A percentile compares a stretch with the other conserved stretches of the same genome.
Conservation (phyloP, 371 early-diverging fungal species). For the Circinella minor region DNA sequence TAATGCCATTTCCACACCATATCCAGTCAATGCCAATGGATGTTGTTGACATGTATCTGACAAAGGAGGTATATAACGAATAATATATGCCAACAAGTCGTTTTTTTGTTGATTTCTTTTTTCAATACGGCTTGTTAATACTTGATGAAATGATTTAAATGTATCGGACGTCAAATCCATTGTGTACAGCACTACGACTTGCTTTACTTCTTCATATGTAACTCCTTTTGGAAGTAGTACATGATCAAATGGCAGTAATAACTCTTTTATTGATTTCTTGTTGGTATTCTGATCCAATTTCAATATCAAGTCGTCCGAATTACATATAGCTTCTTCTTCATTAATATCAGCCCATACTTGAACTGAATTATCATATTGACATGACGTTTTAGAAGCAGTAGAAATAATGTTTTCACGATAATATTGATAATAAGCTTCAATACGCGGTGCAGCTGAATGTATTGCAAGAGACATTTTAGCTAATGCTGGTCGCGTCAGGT, state of each 20-base stretch:
- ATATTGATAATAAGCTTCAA: constrained; percentile 80
- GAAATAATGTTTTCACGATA: constrained; percentile 71
- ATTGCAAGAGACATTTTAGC: constrained; percentile 67
- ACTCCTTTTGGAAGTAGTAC: constrained; percentile 16
- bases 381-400: constrained; percentile 40
- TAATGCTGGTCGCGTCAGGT: constrained; percentile 29
- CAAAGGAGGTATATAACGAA: constrained; percentile 60
- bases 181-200: constrained; percentile 56
- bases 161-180: constrained; percentile 39
- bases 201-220: not conserved
- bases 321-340: constrained; percentile 60
- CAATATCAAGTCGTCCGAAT: constrained; percentile 39
- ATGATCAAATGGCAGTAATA: constrained; percentile 48
- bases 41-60: not conserved
- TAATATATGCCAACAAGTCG: constrained; percentile 37
- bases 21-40: constrained; percentile 74
- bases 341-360: constrained; percentile 73
- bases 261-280: constrained; percentile 21
- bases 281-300: constrained; percentile 6
- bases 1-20: constrained; percentile 89
- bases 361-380: constrained; percentile 27
- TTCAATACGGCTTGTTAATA: constrained; percentile 34
- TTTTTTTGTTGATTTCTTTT: constrained; percentile 9
- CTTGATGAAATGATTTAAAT: constrained; percentile 48
- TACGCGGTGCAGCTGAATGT: constrained; percentile 75